Conservation (phyloP, 2,329 filamentous ascomycete genomes). For the Colletotrichum shisoi region DNA sequence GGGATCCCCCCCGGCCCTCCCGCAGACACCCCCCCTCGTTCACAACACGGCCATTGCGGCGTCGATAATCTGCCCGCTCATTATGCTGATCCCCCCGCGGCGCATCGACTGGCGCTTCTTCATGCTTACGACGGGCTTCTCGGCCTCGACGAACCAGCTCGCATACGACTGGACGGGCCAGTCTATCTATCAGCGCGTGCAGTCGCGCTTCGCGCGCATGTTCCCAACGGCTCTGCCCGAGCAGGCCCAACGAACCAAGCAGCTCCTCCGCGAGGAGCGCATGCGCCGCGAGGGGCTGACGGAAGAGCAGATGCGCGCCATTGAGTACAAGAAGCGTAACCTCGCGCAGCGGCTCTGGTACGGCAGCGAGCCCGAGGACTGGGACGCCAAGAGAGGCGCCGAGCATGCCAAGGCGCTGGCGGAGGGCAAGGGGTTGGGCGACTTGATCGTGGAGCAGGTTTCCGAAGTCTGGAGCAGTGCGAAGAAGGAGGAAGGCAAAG, state of each 20-base stretch:
- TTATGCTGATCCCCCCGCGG: slow-evolving; percentile 61
- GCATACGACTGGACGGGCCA: slow-evolving; percentile 64
- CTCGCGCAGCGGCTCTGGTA: slow-evolving; percentile 63
- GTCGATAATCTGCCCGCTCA: slow-evolving; percentile 57
- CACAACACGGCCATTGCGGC: slow-evolving; percentile 60
- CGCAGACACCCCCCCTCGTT: slow-evolving; percentile 47
- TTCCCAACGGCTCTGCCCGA: slow-evolving; percentile 66
- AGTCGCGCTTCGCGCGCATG: slow-evolving; percentile 54
- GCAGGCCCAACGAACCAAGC: slow-evolving; percentile 58
- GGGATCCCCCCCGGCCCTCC: not conserved
- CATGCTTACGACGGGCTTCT: slow-evolving; percentile 59
- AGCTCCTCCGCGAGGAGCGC: slow-evolving; percentile 52
- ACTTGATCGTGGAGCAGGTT: slow-evolving; percentile 65
- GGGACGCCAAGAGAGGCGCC: slow-evolving; percentile 61
- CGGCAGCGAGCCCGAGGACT: slow-evolving; percentile 63
- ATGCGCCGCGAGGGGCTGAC: slow-evolving; percentile 39
- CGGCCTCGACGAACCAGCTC: slow-evolving; percentile 64
- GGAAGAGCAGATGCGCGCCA: slow-evolving; percentile 43
- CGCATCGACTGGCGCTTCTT: slow-evolving; percentile 60
- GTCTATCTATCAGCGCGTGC: slow-evolving; percentile 60
- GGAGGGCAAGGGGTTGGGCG: slow-evolving; percentile 64
- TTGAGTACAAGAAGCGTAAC: slow-evolving; percentile 43
- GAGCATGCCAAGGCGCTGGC: slow-evolving; percentile 62
- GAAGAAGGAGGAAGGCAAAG: slow-evolving; percentile 44
- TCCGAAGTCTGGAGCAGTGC: slow-evolving; percentile 59